Percentiles rank a stretch among this genome's conserved stretches.
These are phyloP conservation scores for Hexamita inflata DNA, from an alignment of 208 protist genomes.

Conservation along the genomic window DNA sequence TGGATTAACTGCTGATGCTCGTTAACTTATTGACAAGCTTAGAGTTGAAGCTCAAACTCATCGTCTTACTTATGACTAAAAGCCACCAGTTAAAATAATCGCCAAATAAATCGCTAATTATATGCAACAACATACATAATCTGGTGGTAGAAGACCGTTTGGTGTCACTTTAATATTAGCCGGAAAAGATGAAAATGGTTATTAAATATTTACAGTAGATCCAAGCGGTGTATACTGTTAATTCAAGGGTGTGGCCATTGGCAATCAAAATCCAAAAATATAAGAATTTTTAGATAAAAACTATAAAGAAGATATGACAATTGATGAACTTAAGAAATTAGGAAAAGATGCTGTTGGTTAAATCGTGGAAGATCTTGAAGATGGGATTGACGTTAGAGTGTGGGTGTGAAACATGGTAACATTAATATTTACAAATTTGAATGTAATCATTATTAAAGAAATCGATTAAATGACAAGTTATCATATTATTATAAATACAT, in stretches of 20 bases:
- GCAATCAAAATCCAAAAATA: not conserved
- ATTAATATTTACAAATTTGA: too few relatives aligned
- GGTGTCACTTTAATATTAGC: not conserved
- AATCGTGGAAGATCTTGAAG: too few relatives aligned
- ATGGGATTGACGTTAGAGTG: too few relatives aligned
- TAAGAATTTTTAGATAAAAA: constrained; percentile 17
- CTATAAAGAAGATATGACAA: not conserved
- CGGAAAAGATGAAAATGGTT: not conserved
- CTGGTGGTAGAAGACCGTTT: constrained; percentile 1
- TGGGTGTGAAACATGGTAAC: too few relatives aligned
- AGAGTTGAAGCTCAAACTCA: not conserved
- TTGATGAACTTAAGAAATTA: too few relatives aligned
- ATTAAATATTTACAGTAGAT: not conserved
- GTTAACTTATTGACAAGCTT: constrained; percentile 28
- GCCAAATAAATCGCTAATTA: not conserved
- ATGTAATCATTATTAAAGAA: too few relatives aligned
- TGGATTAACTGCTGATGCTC: constrained; percentile 35
- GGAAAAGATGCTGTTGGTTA: too few relatives aligned
- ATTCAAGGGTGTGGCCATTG: constrained; percentile 5
- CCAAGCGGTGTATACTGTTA: not conserved
- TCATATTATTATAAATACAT: too few relatives aligned
- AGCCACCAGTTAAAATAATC: not conserved
- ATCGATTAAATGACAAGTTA: too few relatives aligned
- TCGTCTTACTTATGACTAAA: not conserved
- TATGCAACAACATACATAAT: not conserved